A percentile compares a stretch with the other conserved stretches of the same genome.
phyloP scores from a whole-genome alignment of 1,139 yeast genomes.

The Sugiyamaella paludigena region DNA sequence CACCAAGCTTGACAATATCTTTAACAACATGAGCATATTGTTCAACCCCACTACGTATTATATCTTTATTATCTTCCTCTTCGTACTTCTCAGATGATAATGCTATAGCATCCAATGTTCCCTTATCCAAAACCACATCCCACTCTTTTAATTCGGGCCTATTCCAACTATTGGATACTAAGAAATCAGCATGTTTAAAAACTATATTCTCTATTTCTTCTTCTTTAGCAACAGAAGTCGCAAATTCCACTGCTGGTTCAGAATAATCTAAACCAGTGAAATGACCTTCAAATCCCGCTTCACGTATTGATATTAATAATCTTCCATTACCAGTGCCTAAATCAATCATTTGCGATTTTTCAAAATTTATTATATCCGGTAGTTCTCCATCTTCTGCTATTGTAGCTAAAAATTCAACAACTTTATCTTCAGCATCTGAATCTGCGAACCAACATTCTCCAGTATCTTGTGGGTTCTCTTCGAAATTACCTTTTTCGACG shows the following conservation, averaged over 20 bases:
- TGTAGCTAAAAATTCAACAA: constrained; percentile 62
- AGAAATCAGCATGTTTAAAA: constrained; percentile 50
- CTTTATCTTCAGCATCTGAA: constrained; percentile 80
- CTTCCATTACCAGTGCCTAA: constrained; percentile 98
- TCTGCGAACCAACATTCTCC: constrained; percentile 98
- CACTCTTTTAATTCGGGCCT: constrained; percentile 43
- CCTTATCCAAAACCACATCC: constrained; percentile 85
- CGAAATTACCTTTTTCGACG: constrained; percentile 67
- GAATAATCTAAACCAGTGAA: constrained; percentile 85
- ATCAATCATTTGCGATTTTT: constrained; percentile 55
- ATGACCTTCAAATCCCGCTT: constrained; percentile 48
- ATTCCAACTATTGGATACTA: constrained; percentile 37
- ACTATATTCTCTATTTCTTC: constrained; percentile 42
- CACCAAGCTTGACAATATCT: constrained; percentile 50
- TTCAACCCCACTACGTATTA: constrained; percentile 51
- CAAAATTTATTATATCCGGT: constrained; percentile 21
- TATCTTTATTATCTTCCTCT: constrained; percentile 36
- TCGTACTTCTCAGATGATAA: constrained; percentile 56
- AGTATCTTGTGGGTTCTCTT: constrained; percentile 70
- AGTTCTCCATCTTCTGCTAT: constrained; percentile 35
- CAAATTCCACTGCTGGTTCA: constrained; percentile 70
- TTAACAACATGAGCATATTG: constrained; percentile 63
- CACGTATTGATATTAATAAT: constrained; percentile 68
- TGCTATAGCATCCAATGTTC: constrained; percentile 96
- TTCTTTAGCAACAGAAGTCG: constrained; percentile 52